Conservation (phyloP, 2,329 filamentous ascomycete species). For the Cladophialophora exuberans region DNA sequence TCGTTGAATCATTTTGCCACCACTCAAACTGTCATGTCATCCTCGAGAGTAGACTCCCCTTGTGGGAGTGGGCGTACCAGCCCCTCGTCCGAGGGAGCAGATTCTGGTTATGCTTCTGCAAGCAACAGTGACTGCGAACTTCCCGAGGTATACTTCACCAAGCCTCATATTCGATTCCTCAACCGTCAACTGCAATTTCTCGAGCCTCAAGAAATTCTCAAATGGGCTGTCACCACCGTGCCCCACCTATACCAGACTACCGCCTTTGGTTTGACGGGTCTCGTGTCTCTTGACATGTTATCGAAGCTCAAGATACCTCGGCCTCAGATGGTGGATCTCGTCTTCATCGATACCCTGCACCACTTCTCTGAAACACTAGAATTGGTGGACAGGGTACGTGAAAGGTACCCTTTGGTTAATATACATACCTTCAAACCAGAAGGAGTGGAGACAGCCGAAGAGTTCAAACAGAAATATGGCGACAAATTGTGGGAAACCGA, state of each 20-base stretch:
- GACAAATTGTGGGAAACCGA: conserved; percentile 81
- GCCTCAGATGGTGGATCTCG: conserved; percentile 53
- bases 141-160: conserved; percentile 81
- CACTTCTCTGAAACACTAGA: conserved; percentile 78
- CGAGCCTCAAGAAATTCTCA: conserved; percentile 85
- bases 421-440: conserved; percentile 90
- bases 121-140: conserved; percentile 65
- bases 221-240: conserved; percentile 88
- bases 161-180: conserved; percentile 84
- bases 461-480: conserved; percentile 84
- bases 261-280: conserved; percentile 78
- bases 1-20: conserved; percentile 8
- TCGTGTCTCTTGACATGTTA: conserved; percentile 76
- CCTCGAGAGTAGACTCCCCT: conserved; percentile 20
- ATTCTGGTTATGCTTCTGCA: conserved; percentile 84
- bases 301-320: conserved; percentile 54
- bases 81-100: conserved; percentile 48
- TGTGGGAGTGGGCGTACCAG: conserved; percentile 27
- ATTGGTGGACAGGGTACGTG: conserved; percentile 73
- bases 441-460: conserved; percentile 69
- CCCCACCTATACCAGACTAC: conserved; percentile 88
- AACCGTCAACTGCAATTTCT: conserved; percentile 88
- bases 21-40: conserved; percentile 19
- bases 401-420: conserved; percentile 75
- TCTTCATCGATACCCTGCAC: conserved; percentile 84